Conservation (phyloP, 75 land plant species). For the Selaginella tamariscina region DNA sequence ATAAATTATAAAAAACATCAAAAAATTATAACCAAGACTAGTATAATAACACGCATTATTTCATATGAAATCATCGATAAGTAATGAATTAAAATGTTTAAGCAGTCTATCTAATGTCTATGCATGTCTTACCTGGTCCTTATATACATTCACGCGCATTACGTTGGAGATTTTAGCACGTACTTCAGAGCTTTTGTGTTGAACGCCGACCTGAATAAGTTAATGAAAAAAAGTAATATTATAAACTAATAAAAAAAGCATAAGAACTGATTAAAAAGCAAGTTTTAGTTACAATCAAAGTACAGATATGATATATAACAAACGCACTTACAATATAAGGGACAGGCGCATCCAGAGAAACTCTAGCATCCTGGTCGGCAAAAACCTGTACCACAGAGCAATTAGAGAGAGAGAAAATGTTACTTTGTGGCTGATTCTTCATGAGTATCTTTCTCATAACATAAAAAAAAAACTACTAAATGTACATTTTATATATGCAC, state of each 20-base stretch:
- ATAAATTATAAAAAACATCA: neutral
- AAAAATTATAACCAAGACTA: neutral
- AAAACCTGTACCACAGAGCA: conserved; percentile 43
- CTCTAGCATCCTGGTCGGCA: conserved; percentile 79
- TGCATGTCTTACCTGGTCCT: conserved; percentile 50
- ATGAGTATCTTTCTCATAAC: neutral
- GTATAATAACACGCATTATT: too few species aligned
- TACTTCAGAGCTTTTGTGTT: conserved; percentile 54
- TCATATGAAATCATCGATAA: too few species aligned
- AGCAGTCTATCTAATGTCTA: neutral
- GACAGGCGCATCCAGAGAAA: conserved; percentile 98
- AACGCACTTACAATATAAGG: conserved; percentile 82
- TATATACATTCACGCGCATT: conserved; percentile 58
- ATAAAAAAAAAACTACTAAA: neutral
- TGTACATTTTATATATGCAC: neutral
- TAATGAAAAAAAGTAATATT: neutral
- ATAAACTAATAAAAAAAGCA: too few species aligned
- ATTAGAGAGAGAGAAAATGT: neutral
- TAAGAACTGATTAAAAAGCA: neutral
- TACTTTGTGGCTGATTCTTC: neutral
- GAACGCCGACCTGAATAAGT: conserved; percentile 64
- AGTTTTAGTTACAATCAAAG: neutral
- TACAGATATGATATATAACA: neutral
- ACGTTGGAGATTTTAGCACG: conserved; percentile 59
- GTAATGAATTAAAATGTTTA: neutral